A percentile compares a stretch with the other conserved stretches of the same genome.
These are phyloP conservation scores for Tricholoma bakamatsutake DNA, from an alignment of 768 basidiomycete genomes.

Conservation along the genomic window DNA sequence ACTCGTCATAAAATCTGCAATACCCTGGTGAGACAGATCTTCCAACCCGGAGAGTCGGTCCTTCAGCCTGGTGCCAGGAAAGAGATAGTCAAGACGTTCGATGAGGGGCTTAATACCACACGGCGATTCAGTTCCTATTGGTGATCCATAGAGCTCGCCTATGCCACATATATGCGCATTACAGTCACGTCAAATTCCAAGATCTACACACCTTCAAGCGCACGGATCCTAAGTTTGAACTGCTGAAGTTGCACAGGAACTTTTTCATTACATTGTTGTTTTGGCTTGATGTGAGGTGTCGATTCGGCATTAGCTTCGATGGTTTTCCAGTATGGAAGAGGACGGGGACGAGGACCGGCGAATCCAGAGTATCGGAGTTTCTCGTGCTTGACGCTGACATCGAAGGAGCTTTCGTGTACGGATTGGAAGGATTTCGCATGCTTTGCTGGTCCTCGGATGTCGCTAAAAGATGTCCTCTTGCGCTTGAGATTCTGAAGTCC, in stretches of 20 bases:
- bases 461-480: slow-evolving; percentile 34
- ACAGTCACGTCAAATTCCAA: background rate
- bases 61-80: slow-evolving; percentile 45
- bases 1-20: slow-evolving; percentile 34
- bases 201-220: slow-evolving; percentile 27
- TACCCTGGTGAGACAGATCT: slow-evolving; percentile 33
- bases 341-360: slow-evolving; percentile 5
- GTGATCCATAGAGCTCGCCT: slow-evolving; percentile 39
- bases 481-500: slow-evolving; percentile 17
- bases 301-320: background rate
- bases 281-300: background rate
- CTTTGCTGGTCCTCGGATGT: slow-evolving; percentile 36
- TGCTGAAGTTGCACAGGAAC: background rate
- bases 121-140: slow-evolving; percentile 36
- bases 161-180: background rate
- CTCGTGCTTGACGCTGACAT: slow-evolving; percentile 33
- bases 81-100: slow-evolving; percentile 31
- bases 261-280: background rate
- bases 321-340: background rate
- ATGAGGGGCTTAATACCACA: slow-evolving; percentile 29
- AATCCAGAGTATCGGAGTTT: slow-evolving; percentile 19
- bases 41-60: slow-evolving; percentile 30
- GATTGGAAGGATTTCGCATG: slow-evolving; percentile 38
- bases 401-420: slow-evolving; percentile 40
- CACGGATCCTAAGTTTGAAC: slow-evolving; percentile 17